phyloP scores from a whole-genome alignment of 495 filamentous ascomycete species.

The Podospora tetraspora region DNA sequence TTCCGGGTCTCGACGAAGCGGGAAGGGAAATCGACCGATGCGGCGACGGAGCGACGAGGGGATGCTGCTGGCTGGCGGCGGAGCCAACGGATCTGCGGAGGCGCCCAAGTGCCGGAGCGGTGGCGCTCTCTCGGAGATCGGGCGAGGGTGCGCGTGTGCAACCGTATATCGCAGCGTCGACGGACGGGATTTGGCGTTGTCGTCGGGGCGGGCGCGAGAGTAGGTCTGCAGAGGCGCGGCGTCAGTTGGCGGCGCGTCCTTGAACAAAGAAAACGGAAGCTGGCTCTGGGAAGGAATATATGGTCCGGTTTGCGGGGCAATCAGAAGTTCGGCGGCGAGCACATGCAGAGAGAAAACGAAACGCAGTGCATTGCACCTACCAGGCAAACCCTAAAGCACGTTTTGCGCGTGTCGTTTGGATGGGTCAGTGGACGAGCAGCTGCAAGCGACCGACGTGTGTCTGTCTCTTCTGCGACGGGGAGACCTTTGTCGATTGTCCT shows the following conservation, averaged over 20 bases:
- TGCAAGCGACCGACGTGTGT: not conserved
- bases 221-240: not conserved
- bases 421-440: no score
- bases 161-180: not conserved
- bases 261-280: not conserved
- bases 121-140: not conserved
- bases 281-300: no score
- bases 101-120: slow-evolving; percentile 4
- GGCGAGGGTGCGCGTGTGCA: not conserved
- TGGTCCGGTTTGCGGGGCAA: not conserved
- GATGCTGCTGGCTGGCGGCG: not conserved
- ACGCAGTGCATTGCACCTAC: not conserved
- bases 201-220: not conserved
- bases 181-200: not conserved
- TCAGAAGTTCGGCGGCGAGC: not conserved
- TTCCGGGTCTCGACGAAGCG: not conserved
- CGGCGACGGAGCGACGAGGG: not conserved
- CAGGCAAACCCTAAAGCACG: not conserved
- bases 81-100: not conserved
- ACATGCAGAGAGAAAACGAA: not conserved
- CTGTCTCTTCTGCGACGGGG: not conserved
- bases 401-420: no score
- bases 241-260: not conserved
- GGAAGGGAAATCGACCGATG: not conserved
- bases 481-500: not conserved